phyloP scores from a whole-genome alignment of 306 rosid species.

The Castanea crenata region DNA sequence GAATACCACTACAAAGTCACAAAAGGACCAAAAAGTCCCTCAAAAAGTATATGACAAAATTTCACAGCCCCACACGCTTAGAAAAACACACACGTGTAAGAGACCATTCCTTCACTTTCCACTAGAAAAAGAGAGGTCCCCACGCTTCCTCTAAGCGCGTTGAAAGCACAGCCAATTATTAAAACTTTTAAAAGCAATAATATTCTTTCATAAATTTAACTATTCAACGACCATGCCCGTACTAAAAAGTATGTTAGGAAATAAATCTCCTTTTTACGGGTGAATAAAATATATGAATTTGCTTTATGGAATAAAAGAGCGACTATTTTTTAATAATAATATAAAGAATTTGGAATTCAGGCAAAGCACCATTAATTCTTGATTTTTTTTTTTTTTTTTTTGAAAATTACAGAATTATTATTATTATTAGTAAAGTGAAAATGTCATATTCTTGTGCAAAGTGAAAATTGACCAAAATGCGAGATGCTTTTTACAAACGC shows the following conservation, averaged over 20 bases:
- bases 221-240: too few relatives aligned
- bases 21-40: slow-evolving; percentile 19
- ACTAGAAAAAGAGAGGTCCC: neutral
- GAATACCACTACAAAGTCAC: slow-evolving; percentile 6
- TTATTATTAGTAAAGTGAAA: slow-evolving; percentile 1
- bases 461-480: too few relatives aligned
- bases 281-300: too few relatives aligned
- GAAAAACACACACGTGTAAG: slow-evolving; percentile 14
- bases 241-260: too few relatives aligned
- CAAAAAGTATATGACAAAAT: neutral
- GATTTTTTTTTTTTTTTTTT: neutral
- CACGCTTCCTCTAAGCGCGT: slow-evolving; percentile 11
- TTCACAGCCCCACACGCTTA: slow-evolving; percentile 4
- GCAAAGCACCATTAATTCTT: neutral
- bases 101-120: neutral
- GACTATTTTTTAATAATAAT: too few relatives aligned
- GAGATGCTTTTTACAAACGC: too few relatives aligned
- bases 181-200: neutral
- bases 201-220: neutral
- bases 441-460: too few relatives aligned
- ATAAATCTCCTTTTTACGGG: too few relatives aligned
- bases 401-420: neutral
- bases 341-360: too few relatives aligned
- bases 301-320: too few relatives aligned
- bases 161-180: neutral